Evolutionary conservation across 768 basidiomycete genomes (phyloP).

Genomic region (Mycena albidolilacea): DNA sequence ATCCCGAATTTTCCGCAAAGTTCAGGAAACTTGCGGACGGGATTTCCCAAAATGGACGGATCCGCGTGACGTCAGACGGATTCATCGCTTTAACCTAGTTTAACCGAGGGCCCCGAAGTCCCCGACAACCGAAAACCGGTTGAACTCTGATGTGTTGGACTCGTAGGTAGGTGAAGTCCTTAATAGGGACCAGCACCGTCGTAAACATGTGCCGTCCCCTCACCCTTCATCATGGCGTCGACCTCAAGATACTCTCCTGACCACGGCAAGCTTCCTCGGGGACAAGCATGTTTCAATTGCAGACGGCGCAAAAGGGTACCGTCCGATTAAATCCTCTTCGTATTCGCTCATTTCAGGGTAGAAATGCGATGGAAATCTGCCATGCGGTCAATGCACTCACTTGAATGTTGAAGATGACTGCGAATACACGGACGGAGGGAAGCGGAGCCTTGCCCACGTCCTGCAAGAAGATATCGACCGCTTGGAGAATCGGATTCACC

Average conservation of each 20-base stretch:
- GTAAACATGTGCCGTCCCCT: not conserved
- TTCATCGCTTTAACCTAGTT: not conserved
- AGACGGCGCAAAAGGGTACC: constrained; percentile 22
- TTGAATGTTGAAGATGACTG: constrained; percentile 29
- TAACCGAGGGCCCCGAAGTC: constrained; percentile 5
- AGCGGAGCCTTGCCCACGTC: constrained; percentile 14
- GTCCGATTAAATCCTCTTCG: not conserved
- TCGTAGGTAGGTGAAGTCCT: constrained; percentile 21
- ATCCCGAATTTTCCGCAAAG: too few species aligned
- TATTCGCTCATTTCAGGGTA: not conserved
- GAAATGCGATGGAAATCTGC: constrained; percentile 31
- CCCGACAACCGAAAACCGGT: constrained; percentile 3
- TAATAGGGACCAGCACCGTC: not conserved
- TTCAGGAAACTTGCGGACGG: too few species aligned
- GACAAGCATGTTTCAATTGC: constrained; percentile 29
- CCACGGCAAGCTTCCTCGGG: constrained; percentile 27
- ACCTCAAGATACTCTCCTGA: constrained; percentile 19
- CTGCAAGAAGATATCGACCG: constrained; percentile 22
- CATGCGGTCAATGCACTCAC: constrained; percentile 28
- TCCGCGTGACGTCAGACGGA: not conserved
- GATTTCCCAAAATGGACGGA: not conserved
- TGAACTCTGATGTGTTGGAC: not conserved
- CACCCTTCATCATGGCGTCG: constrained; percentile 12
- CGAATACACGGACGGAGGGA: constrained; percentile 21
- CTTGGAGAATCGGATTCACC: constrained; percentile 20